Percentiles rank a stretch among this genome's conserved stretches.
These are phyloP conservation scores for Calonectria multiphialidica DNA, from an alignment of 2,329 filamentous ascomycete genomes.

Conservation along the genomic window DNA sequence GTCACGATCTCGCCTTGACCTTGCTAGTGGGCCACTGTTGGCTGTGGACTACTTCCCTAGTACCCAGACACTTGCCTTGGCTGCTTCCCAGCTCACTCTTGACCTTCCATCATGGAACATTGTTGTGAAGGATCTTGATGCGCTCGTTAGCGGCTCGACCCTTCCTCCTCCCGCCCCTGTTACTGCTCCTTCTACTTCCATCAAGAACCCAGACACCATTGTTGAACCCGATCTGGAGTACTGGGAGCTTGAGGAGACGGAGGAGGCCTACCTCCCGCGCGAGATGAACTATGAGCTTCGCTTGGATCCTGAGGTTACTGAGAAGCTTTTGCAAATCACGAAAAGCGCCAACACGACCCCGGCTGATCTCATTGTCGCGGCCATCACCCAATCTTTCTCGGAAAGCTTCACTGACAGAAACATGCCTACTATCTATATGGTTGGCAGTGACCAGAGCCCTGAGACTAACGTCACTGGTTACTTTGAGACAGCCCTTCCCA, in stretches of 20 bases:
- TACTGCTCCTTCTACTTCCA: background rate
- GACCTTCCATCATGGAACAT: background rate
- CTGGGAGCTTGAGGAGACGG: background rate
- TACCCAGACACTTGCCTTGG: background rate
- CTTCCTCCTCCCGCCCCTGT: background rate
- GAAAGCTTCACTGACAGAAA: background rate
- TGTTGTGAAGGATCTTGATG: background rate
- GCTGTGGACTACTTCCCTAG: background rate
- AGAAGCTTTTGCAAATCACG: background rate
- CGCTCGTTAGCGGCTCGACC: background rate
- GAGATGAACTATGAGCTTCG: constrained; percentile 6
- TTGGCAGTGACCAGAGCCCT: background rate
- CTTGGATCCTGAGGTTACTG: background rate
- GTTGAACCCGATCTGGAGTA: background rate
- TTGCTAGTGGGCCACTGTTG: background rate
- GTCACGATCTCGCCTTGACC: background rate
- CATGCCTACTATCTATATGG: background rate
- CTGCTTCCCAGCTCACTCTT: background rate
- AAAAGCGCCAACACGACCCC: background rate
- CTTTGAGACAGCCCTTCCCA: background rate
- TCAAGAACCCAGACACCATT: background rate
- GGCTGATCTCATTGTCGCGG: background rate
- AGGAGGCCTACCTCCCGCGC: background rate
- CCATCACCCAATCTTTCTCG: background rate
- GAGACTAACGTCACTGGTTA: background rate